Conservation (phyloP, 2,329 filamentous ascomycete species). For the Alternaria gaisen region DNA sequence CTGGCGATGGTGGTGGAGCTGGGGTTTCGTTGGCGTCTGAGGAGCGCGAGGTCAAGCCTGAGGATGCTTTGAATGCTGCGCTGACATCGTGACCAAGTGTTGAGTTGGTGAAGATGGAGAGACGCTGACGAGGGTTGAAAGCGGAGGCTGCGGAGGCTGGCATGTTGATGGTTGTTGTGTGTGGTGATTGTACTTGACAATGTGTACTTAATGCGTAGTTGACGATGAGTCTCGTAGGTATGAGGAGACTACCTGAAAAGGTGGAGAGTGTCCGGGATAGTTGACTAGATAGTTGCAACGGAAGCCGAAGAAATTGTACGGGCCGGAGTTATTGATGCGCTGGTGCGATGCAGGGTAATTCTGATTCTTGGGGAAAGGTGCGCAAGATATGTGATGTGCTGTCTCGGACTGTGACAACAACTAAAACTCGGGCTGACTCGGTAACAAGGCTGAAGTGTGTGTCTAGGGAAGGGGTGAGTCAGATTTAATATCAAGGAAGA, state of each 20-base stretch:
- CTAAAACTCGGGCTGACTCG: constrained; percentile 14
- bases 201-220: background rate
- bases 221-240: constrained; percentile 2
- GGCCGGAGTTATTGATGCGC: constrained; percentile 21
- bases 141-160: constrained; percentile 34
- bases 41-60: constrained; percentile 36
- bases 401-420: constrained; percentile 41
- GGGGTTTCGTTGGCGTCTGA: constrained; percentile 48
- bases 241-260: background rate
- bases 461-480: constrained; percentile 44
- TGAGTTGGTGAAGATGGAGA: constrained; percentile 53
- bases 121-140: constrained; percentile 51
- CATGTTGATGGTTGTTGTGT: constrained; percentile 32
- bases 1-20: constrained; percentile 53
- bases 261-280: constrained; percentile 17
- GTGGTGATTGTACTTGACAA: constrained; percentile 4
- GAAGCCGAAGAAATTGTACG: constrained; percentile 9
- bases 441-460: constrained; percentile 12
- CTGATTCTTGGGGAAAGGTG: constrained; percentile 22
- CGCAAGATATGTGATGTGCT: constrained; percentile 37
- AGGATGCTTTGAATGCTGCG: constrained; percentile 51
- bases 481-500: constrained; percentile 46
- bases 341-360: constrained; percentile 27
- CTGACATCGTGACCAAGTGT: constrained; percentile 53
- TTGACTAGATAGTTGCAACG: constrained; percentile 30